Evolutionary conservation across 108 stramenopile genomes (phyloP), one percentile per base, ranked within the genome.

Genomic region (Schizochytrium sp.): DNA sequence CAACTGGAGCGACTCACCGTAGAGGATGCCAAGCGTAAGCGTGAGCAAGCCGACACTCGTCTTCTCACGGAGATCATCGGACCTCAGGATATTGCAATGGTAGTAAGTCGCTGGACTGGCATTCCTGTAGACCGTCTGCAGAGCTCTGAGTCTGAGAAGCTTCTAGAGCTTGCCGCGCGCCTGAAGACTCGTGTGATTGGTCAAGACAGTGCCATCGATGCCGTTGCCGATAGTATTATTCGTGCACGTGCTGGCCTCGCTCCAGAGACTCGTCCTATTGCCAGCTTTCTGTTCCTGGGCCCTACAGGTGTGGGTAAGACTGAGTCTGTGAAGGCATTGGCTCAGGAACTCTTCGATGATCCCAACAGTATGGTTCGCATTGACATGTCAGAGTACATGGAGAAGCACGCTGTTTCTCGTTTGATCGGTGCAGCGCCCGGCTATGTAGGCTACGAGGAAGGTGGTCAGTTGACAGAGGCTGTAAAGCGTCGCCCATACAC

Each of bases 351-450:
- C 89, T 98, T 95, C 92, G 96, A 96, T 50, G 94, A 93, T 47
- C 96, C 96, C 88, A 94, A 94, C 87, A 95, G 95, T 88, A 95
- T 98, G 93, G 92, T 97, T 72, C 96, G 98, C 41, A 96, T 99
- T 72, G 98, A 99, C 93, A 99, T 99, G 98, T 94, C 93, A 46
- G 99, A 99, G 92, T 99, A 97, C 92, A 96, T 96, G 87, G 98
- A 98, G 90, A 96, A 97, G 93, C 96, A 96, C 83, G 92, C 96
- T 55, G 98, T 98, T 2, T 92, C 93, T 56, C 90, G 98, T 40
- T 92, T 97, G 40, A 95, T 97, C 12, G 98, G 98, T 3, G 96
- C 98, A 40, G 97, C 98, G 61, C 98, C 98, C 15, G 98, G 98
- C 42, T 99, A 99, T 89, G 98, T 99, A 8, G 98, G 98, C 55